Conservation (phyloP, 805 yeast species). For the Sugiyamaella floridensis region DNA sequence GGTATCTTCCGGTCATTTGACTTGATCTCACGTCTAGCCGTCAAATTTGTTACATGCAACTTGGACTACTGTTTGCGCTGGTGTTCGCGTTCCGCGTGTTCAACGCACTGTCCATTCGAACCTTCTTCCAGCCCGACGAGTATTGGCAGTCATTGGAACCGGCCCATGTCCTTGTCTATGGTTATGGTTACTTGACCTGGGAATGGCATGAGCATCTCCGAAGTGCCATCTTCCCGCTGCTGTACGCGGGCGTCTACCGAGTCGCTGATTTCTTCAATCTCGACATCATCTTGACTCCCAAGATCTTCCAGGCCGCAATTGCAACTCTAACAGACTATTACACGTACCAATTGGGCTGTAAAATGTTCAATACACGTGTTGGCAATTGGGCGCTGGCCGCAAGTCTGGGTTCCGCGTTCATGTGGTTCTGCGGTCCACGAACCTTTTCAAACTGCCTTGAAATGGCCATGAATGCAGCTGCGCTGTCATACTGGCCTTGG, state of each 20-base stretch:
- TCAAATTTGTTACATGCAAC: neutral
- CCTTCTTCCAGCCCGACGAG: slow-evolving; percentile 96
- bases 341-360: slow-evolving; percentile 42
- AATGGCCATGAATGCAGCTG: slow-evolving; percentile 58
- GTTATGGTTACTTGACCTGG: slow-evolving; percentile 87
- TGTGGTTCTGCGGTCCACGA: slow-evolving; percentile 74
- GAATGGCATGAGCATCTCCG: slow-evolving; percentile 80
- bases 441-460: slow-evolving; percentile 84
- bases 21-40: too few relatives aligned
- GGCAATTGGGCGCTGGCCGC: slow-evolving; percentile 37
- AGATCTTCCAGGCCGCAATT: slow-evolving; percentile 57
- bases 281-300: slow-evolving; percentile 47
- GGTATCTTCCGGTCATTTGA: too few relatives aligned
- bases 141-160: slow-evolving; percentile 91
- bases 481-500: slow-evolving; percentile 72
- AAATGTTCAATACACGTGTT: slow-evolving; percentile 22
- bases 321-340: slow-evolving; percentile 69
- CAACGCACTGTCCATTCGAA: slow-evolving; percentile 56
- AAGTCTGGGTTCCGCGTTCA: slow-evolving; percentile 63
- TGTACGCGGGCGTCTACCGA: slow-evolving; percentile 48
- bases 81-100: slow-evolving; percentile 40
- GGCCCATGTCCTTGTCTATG: slow-evolving; percentile 68
- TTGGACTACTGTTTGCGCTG: neutral
- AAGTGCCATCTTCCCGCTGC: slow-evolving; percentile 70
- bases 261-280: slow-evolving; percentile 30